Evolutionary conservation across 257 asterid species (phyloP), one percentile per base, ranked within the genome.

Genomic region (Solanum acaule): DNA sequence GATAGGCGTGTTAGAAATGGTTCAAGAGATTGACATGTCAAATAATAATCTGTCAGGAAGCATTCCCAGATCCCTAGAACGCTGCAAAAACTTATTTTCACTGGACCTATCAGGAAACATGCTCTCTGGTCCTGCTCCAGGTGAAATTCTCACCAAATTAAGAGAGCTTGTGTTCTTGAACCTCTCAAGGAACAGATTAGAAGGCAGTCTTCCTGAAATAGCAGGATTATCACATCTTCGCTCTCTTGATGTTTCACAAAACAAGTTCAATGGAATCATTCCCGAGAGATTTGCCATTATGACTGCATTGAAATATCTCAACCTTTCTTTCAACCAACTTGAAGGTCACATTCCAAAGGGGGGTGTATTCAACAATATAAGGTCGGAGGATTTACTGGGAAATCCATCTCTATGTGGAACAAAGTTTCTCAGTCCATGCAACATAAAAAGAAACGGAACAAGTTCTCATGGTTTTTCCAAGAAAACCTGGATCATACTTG

Each of bases 251-350:
- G 89, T 96, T 86, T 96, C 99, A 13, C 90, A 88, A n/a, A 96
- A 95, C 93, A 91, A 90, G 88, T 89, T 96, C 93, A 90, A 65
- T 2, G 98, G 98, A 31, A 71, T n/a, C 63, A 95, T 95, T 91
- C 96, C 98, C 6, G 92, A 92, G 68, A 90, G 84, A 88, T 90
- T 93, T 33, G 89, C 92, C 87, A 88, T 88, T 37, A 89, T 94
- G 29, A 75, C 91, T 35, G 89, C 90, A 87, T 91, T 95, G 92
- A 93, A 89, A 87, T 65, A 88, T 83, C 95, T 96, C 91, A 92
- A 96, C 89, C 95, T 95, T 87, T 94, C 99, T 38, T 93, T 90
- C 93, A 96, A 96, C 87, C 86, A 84, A 86, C 98, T 96, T 16
- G 93, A 93, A 86, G 98, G 99, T 14, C 93, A 3, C 63, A 92